Base-by-base conservation (phyloP, 306 rosid species). In the Cicer bijugum region DNA sequence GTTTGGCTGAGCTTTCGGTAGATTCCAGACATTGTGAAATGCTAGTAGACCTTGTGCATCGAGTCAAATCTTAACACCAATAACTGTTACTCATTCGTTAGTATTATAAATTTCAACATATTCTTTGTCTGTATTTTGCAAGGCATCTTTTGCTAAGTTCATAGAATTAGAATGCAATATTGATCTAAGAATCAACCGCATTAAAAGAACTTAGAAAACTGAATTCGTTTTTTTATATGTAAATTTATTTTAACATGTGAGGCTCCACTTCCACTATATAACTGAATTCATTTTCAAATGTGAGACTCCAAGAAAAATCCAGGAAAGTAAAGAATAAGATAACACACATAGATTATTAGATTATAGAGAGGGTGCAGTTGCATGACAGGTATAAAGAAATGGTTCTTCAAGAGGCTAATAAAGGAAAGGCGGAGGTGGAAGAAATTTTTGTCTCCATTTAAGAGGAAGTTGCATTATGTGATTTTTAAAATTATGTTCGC, bases 341-440 rank as follows among this genome's bases (percentile, higher is more conserved):
- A 11, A 45, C 0, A 8, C 48, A 37, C 33, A 23, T 0, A 8
- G 46, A 12, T 12, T 33, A 12, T 33, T 59, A 28, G n/a, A 39
- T 46, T 35, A 40, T 4, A 55, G 70, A 14, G 33, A 61, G 47
- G 20, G 63, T 66, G 64, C 12, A 37, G 47, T 42, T 20, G 14
- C 12, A 72, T 75, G 83, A 20, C 19, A 11, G 59, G 66, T n/a
- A 83, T 81, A 83, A 88, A 82, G 79, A 82, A 67, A 71, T 83
- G 89, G 96, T 70, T 85, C 68, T 86, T 88, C 73, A 85, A 58
- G 84, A 74, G 71, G 78, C 75, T 79, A 23, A 86, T 78, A 80
- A 86, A 72, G 60, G 77, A 76, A 45, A 74, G 84, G 8, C 42
- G 53, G 72, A 85, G 58, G 69, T 78, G 58, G 82, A 93, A 80